Conservation (phyloP, 2,329 filamentous ascomycete genomes). For the Orbilia brochopaga region DNA sequence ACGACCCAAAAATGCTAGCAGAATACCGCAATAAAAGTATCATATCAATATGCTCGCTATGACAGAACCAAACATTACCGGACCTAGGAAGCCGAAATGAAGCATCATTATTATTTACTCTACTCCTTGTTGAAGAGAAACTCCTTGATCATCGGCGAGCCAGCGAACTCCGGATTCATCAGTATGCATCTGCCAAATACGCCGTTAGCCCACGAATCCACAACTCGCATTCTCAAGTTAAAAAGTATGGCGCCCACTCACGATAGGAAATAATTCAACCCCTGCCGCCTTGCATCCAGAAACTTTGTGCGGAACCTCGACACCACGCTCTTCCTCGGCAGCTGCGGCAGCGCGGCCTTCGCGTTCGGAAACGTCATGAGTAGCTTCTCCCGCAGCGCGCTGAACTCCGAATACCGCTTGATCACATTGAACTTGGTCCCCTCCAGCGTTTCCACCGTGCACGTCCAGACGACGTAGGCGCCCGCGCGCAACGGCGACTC, state of each 20-base stretch:
- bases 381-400: constrained; percentile 76
- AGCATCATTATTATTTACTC: too few species aligned
- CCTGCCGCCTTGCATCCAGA: constrained; percentile 79
- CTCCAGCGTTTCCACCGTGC: constrained; percentile 81
- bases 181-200: constrained; percentile 73
- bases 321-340: constrained; percentile 90
- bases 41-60: too few species aligned
- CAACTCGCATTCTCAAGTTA: constrained; percentile 1
- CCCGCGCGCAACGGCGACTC: constrained; percentile 66
- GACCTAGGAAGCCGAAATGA: background rate
- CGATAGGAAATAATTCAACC: constrained; percentile 93
- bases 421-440: constrained; percentile 66
- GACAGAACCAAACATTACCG: too few species aligned
- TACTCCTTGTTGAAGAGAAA: constrained; percentile 70
- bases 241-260: constrained; percentile 60
- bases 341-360: constrained; percentile 79
- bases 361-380: constrained; percentile 82
- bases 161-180: constrained; percentile 90
- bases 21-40: too few species aligned
- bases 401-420: constrained; percentile 89
- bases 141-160: constrained; percentile 87
- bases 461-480: constrained; percentile 96
- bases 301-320: constrained; percentile 66
- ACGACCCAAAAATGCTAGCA: too few species aligned
- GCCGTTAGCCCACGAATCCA: constrained; percentile 1